Conservation (phyloP, 176 grass and related monocot genomes). For the Aechmea fasciata region DNA sequence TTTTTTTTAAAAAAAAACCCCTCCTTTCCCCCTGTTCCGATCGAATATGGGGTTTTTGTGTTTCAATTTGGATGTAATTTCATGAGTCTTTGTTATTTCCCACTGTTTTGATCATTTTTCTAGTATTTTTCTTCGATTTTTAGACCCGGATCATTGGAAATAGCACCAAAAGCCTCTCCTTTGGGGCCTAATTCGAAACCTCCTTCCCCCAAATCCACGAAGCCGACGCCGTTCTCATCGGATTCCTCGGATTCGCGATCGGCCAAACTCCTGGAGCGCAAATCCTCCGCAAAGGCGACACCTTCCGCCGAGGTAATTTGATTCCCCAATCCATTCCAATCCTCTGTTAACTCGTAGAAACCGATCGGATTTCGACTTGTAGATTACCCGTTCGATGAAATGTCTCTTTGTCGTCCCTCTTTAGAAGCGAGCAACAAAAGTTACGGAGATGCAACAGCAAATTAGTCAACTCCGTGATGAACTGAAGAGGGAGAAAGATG, state of each 20-base stretch:
- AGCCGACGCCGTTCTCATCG: conserved; percentile 14
- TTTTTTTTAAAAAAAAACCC: no score
- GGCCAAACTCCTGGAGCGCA: conserved; percentile 15
- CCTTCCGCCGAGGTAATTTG: conserved; percentile 15
- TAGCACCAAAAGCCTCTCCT: conserved; percentile 25
- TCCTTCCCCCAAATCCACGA: conserved; percentile 13
- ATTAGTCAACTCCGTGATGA: conserved; percentile 52
- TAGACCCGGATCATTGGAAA: conserved; percentile 45
- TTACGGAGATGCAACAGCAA: conserved; percentile 37
- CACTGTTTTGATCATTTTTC: conserved; percentile 34
- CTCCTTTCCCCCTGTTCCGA: no score
- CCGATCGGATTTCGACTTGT: background rate
- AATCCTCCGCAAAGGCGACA: conserved; percentile 11
- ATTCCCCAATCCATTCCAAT: background rate
- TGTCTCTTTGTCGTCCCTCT: background rate
- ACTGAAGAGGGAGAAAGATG: conserved; percentile 44
- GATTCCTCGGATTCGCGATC: conserved; percentile 5
- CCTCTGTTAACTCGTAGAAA: background rate
- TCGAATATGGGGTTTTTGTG: no score
- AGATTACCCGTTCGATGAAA: background rate
- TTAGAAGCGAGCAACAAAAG: conserved; percentile 7
- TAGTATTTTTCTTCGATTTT: background rate
- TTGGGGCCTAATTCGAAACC: background rate
- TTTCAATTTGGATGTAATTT: background rate
- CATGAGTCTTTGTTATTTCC: background rate